Conservation (phyloP, 352 stramenopile species). For the Phytophthora sojae region DNA sequence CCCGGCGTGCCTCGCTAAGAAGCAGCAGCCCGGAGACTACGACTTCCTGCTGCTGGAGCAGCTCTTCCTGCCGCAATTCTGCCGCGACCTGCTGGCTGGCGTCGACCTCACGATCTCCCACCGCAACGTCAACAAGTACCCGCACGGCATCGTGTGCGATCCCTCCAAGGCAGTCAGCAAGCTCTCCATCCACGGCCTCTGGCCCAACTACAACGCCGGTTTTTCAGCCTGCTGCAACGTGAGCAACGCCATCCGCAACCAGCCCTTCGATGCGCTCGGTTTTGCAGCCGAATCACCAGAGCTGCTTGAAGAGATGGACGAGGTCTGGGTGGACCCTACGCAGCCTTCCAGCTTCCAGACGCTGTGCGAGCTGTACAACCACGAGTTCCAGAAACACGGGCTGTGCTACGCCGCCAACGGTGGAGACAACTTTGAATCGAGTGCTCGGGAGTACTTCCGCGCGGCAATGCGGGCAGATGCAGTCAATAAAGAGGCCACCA, state of each 20-base stretch:
- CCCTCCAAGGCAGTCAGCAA: conserved; percentile 32
- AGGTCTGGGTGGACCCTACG: conserved; percentile 54
- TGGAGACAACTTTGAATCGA: conserved; percentile 35
- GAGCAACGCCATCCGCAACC: conserved; percentile 40
- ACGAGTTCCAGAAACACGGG: conserved; percentile 91
- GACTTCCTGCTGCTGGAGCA: conserved; percentile 66
- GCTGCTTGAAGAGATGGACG: conserved; percentile 50
- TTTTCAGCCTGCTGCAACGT: conserved; percentile 60
- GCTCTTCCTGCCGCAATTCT: conserved; percentile 68
- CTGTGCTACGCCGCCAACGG: conserved; percentile 75
- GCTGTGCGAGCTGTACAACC: conserved; percentile 86
- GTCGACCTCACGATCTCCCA: conserved; percentile 62
- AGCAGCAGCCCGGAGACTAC: conserved; percentile 50
- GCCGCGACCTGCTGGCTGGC: conserved; percentile 53
- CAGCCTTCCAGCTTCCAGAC: conserved; percentile 48
- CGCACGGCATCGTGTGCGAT: conserved; percentile 50
- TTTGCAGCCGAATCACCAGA: conserved; percentile 35
- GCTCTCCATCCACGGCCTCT: conserved; percentile 65
- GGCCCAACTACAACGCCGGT: conserved; percentile 55
- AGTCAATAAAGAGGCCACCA: conserved; percentile 26
- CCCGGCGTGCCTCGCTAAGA: conserved; percentile 47
- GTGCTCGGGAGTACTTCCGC: conserved; percentile 45
- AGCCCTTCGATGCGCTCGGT: conserved; percentile 39
- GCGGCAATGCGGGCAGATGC: conserved; percentile 34
- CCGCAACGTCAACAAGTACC: conserved; percentile 56